A percentile compares a stretch with the other conserved stretches of the same genome.
phyloP scores from a whole-genome alignment of 345 rosid genomes.

The Noccaea caerulescens region DNA sequence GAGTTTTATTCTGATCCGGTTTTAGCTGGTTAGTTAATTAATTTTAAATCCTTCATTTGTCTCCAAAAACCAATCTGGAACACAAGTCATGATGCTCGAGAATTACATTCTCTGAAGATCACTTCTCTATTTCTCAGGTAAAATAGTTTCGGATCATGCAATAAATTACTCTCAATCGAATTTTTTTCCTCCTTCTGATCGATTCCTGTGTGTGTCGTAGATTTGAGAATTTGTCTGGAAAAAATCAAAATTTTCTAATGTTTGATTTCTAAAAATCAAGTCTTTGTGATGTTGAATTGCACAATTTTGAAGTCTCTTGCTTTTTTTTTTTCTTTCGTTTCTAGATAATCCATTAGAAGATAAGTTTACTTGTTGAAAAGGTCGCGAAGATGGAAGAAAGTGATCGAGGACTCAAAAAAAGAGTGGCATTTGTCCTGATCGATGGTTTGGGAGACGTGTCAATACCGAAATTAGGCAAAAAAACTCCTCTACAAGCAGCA shows the following conservation, averaged over 20 bases:
- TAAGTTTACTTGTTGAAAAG: not conserved
- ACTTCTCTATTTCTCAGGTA: constrained; percentile 35
- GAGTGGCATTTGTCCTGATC: constrained; percentile 88
- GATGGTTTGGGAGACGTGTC: constrained; percentile 96
- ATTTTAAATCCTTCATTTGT: not conserved
- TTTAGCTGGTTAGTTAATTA: not conserved
- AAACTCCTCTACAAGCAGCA: constrained; percentile 85
- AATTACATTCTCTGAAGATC: constrained; percentile 28
- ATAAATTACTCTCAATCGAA: not conserved
- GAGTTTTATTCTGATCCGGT: not conserved
- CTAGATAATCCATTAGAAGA: constrained; percentile 7
- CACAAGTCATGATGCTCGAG: constrained; percentile 9
- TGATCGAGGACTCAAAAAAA: constrained; percentile 51
- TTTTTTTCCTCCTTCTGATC: not conserved
- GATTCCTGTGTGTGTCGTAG: not conserved
- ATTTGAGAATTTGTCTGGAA: not conserved
- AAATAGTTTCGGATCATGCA: constrained; percentile 14
- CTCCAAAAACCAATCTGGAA: constrained; percentile 19
- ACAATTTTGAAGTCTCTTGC: not conserved
- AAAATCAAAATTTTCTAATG: not conserved
- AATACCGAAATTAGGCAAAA: constrained; percentile 70
- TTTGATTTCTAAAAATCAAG: not conserved
- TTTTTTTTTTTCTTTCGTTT: not conserved
- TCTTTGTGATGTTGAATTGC: constrained; percentile 9
- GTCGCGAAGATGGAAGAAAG: constrained; percentile 38